Evolutionary conservation across 2,329 filamentous ascomycete genomes (phyloP).

Genomic region (Aschersonia sp.): DNA sequence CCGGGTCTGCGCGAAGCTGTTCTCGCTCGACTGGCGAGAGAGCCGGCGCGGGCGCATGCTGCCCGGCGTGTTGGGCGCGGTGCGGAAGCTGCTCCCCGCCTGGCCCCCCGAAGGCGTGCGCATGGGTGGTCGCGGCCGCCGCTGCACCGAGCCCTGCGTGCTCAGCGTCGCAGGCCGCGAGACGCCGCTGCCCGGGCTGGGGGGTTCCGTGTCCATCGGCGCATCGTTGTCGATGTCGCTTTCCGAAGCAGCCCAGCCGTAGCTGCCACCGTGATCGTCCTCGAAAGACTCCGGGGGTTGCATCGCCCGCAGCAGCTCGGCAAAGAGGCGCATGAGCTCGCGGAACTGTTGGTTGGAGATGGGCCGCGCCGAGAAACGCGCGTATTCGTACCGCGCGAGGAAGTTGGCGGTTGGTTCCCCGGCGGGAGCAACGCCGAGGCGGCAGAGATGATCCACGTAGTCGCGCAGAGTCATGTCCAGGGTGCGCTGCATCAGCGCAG

Average conservation of each 20-base stretch:
- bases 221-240: slow-evolving; percentile 28
- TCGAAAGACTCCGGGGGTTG: slow-evolving; percentile 40
- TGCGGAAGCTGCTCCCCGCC: slow-evolving; percentile 29
- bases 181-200: slow-evolving; percentile 18
- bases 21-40: slow-evolving; percentile 21
- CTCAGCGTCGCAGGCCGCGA: slow-evolving; percentile 15
- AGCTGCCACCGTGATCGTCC: slow-evolving; percentile 21
- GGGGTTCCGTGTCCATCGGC: slow-evolving; percentile 25
- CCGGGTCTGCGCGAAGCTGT: slow-evolving; percentile 27
- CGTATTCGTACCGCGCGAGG: slow-evolving; percentile 63
- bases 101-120: slow-evolving; percentile 25
- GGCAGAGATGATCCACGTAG: slow-evolving; percentile 59
- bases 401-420: slow-evolving; percentile 42
- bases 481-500: slow-evolving; percentile 57
- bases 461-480: slow-evolving; percentile 60
- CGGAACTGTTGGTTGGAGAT: slow-evolving; percentile 60
- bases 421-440: slow-evolving; percentile 44
- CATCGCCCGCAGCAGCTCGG: slow-evolving; percentile 67
- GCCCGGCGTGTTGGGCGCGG: slow-evolving; percentile 37
- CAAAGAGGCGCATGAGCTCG: slow-evolving; percentile 70
- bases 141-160: slow-evolving; percentile 16
- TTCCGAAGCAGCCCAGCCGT: slow-evolving; percentile 14
- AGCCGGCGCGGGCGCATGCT: slow-evolving; percentile 22
- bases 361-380: slow-evolving; percentile 62
- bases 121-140: slow-evolving; percentile 8